Conservation (phyloP, 805 yeast genomes). For the Wickerhamiella cacticola region DNA sequence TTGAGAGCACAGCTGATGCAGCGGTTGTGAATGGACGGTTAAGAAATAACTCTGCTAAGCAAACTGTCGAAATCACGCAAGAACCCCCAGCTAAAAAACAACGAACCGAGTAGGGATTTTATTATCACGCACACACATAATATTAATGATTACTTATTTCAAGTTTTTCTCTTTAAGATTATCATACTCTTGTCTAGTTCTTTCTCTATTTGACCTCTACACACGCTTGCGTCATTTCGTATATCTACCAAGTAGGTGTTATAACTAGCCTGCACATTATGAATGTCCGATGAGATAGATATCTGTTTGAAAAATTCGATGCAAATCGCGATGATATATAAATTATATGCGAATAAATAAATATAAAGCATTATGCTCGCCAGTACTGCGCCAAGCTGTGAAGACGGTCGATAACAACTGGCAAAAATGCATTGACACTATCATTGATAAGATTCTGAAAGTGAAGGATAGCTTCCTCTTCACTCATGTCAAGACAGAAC, state of each 20-base stretch:
- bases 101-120: slow-evolving; percentile 3
- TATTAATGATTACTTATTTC: too few species aligned
- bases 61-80: slow-evolving; percentile 24
- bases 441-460: slow-evolving; percentile 90
- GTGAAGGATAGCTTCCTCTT: slow-evolving; percentile 89
- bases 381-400: slow-evolving; percentile 97
- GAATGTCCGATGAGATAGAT: too few species aligned
- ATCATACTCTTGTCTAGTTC: neutral
- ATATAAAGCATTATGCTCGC: slow-evolving; percentile 67
- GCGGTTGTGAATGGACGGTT: slow-evolving; percentile 65
- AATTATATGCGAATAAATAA: neutral
- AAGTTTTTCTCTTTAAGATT: too few species aligned
- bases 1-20: slow-evolving; percentile 47
- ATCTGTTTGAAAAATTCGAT: too few species aligned
- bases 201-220: neutral
- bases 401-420: slow-evolving; percentile 87
- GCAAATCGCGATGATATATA: too few species aligned
- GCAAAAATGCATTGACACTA: slow-evolving; percentile 84
- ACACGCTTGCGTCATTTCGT: too few species aligned
- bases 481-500: slow-evolving; percentile 84
- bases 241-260: too few species aligned
- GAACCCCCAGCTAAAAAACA: slow-evolving; percentile 8
- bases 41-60: slow-evolving; percentile 64
- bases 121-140: too few species aligned
- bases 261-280: neutral